phyloP scores from a whole-genome alignment of 1,139 yeast species.

The Lodderomyces elongisporus region DNA sequence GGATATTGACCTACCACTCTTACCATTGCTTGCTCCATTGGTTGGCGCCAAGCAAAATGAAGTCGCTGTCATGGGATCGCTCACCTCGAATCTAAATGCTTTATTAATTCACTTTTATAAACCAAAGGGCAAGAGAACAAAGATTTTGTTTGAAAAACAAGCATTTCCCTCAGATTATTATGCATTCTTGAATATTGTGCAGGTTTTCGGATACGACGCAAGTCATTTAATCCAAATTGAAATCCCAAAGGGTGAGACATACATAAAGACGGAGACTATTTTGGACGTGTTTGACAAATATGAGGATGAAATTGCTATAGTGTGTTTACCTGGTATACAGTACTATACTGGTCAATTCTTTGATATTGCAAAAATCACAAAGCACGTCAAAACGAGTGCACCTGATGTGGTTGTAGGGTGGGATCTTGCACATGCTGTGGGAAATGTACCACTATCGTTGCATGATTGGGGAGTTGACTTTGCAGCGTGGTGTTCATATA shows the following conservation, averaged over 20 bases:
- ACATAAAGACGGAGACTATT: constrained; percentile 61
- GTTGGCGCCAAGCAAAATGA: constrained; percentile 73
- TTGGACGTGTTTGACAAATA: constrained; percentile 49
- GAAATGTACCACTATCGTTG: constrained; percentile 69
- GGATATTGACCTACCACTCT: constrained; percentile 71
- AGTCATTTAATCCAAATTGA: constrained; percentile 59
- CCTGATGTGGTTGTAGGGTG: constrained; percentile 70
- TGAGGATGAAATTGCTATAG: constrained; percentile 63
- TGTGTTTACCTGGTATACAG: constrained; percentile 84
- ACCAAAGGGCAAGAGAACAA: constrained; percentile 55
- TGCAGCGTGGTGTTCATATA: constrained; percentile 93
- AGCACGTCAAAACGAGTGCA: constrained; percentile 32
- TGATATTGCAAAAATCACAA: constrained; percentile 65
- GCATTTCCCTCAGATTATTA: constrained; percentile 93
- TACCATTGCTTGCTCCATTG: constrained; percentile 62
- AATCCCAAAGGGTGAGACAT: constrained; percentile 53
- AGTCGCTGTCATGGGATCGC: constrained; percentile 83
- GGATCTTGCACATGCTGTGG: constrained; percentile 95
- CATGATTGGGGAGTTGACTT: constrained; percentile 92
- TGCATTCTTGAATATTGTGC: constrained; percentile 72
- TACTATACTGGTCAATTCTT: constrained; percentile 89
- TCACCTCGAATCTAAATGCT: constrained; percentile 77
- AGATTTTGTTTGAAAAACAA: constrained; percentile 76
- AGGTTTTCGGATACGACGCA: constrained; percentile 55
- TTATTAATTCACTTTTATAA: constrained; percentile 68